Base-by-base conservation (phyloP, 768 basidiomycete species). In the Floccularia luteovirens region DNA sequence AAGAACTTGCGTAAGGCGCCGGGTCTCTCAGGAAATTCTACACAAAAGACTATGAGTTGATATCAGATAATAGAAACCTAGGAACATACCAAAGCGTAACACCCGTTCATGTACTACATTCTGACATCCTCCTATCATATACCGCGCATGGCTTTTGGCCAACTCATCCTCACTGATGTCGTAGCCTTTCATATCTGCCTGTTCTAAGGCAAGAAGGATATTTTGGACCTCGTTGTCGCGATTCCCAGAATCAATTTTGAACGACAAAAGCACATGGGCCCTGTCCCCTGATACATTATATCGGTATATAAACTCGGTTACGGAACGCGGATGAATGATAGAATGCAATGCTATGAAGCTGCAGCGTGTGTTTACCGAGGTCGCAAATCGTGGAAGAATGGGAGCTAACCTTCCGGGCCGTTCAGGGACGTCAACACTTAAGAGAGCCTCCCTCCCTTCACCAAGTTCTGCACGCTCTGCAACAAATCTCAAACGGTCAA, bases 401-500 rank as follows among this genome's bases (percentile, higher is more conserved):
- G 14, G 19, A 5, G 60, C 75, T 48, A 56, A 82, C 93, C 84
- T 89, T 64, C 96, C 96, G 3, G 91, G 88, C 43, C 63, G 70
- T 58, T 99, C 96, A 17, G 96, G 92, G 39, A 98, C 85, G 52
- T 89, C 85, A n/a, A 97, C 88, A 52, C 87, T 88, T 48, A 98
- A 71, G 33, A 98, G 70, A 0, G 87, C 96, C 62, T 99, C 96
- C 38, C 86, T 75, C 8, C 94, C 85, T 61, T 99, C 96, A 46
- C 96, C 96, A 14, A 98, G 71, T 59, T 97, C 92, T 2, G 96
- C 96, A 42, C 96, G 91, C 58, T 99, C 96, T 14, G 96, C 88
- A n/a, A 99, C 93, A 56, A 98, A 99, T 7, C 96, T 79, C 33
- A 99, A 62, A 31, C 94, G 79, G 54, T 91, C 89, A 61, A 99